Evolutionary conservation across 2,329 filamentous ascomycete genomes (phyloP).

Genomic region (Bipolaris gigantea): DNA sequence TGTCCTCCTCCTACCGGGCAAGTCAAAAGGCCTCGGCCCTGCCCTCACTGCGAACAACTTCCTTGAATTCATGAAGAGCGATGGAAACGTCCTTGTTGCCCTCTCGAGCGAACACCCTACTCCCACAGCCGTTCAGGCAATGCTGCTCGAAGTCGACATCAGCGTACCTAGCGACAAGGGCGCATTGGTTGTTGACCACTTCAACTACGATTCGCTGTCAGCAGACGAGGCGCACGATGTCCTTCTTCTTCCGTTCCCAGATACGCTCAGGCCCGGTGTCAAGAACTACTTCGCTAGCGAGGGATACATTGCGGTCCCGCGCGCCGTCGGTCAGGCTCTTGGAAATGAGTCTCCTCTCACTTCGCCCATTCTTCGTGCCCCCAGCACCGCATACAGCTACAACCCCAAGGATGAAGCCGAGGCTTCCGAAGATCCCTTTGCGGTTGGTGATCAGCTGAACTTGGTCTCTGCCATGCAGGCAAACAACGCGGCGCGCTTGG

Average conservation of each 20-base stretch:
- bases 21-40: slow-evolving; percentile 90
- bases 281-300: slow-evolving; percentile 76
- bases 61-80: slow-evolving; percentile 85
- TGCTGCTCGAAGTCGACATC: slow-evolving; percentile 88
- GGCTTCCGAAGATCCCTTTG: slow-evolving; percentile 79
- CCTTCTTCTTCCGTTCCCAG: slow-evolving; percentile 72
- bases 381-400: slow-evolving; percentile 87
- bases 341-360: slow-evolving; percentile 75
- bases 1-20: slow-evolving; percentile 82
- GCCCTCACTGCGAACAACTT: slow-evolving; percentile 82
- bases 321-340: slow-evolving; percentile 77
- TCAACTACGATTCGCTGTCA: slow-evolving; percentile 81
- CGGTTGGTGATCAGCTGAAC: slow-evolving; percentile 78
- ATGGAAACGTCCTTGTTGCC: slow-evolving; percentile 88
- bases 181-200: slow-evolving; percentile 88
- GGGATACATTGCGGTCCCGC: slow-evolving; percentile 77
- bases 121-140: slow-evolving; percentile 71
- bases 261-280: slow-evolving; percentile 65
- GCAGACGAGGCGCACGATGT: slow-evolving; percentile 86
- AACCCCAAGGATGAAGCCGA: slow-evolving; percentile 82
- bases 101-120: slow-evolving; percentile 73
- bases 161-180: slow-evolving; percentile 83
- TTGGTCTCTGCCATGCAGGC: slow-evolving; percentile 87
- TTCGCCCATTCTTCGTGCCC: slow-evolving; percentile 78
- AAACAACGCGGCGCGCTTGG: slow-evolving; percentile 88